Conservation (phyloP, 306 rosid species). For the Prunus fruticosa region DNA sequence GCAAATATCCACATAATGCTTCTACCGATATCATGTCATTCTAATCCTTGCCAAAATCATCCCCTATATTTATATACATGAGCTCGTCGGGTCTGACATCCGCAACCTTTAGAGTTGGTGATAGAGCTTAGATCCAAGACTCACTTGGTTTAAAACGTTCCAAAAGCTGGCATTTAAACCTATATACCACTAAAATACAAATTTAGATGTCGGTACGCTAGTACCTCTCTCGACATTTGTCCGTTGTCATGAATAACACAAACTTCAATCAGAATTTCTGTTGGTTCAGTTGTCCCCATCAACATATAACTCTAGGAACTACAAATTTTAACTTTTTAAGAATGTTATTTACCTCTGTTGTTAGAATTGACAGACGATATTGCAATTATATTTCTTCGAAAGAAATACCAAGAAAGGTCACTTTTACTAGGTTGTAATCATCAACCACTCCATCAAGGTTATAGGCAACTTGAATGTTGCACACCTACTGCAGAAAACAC, state of each 20-base stretch:
- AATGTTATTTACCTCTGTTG: slow-evolving; percentile 36
- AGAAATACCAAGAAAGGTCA: slow-evolving; percentile 70
- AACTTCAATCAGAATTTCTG: slow-evolving; percentile 57
- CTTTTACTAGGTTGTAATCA: slow-evolving; percentile 33
- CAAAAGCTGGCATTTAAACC: slow-evolving; percentile 69
- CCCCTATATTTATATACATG: no score
- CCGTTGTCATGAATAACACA: slow-evolving; percentile 68
- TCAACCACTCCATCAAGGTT: slow-evolving; percentile 52
- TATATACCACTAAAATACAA: slow-evolving; percentile 82
- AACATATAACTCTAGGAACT: slow-evolving; percentile 53
- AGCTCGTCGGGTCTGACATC: slow-evolving; percentile 26
- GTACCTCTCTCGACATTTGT: slow-evolving; percentile 61
- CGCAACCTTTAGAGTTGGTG: neutral
- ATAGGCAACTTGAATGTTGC: slow-evolving; percentile 57
- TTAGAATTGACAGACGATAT: slow-evolving; percentile 34
- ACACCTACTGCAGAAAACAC: slow-evolving; percentile 46
- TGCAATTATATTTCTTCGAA: slow-evolving; percentile 68
- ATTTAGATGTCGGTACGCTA: slow-evolving; percentile 79
- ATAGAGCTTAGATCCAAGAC: slow-evolving; percentile 50
- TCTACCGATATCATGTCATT: no score
- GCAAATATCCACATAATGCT: no score
- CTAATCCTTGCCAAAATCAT: no score
- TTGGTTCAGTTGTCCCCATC: slow-evolving; percentile 90
- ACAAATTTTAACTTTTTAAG: slow-evolving; percentile 52
- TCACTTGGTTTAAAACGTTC: slow-evolving; percentile 47